Percentiles rank a stretch among this genome's conserved stretches.
phyloP scores from a whole-genome alignment of 2,329 filamentous ascomycete genomes.

The Oidium heveae region DNA sequence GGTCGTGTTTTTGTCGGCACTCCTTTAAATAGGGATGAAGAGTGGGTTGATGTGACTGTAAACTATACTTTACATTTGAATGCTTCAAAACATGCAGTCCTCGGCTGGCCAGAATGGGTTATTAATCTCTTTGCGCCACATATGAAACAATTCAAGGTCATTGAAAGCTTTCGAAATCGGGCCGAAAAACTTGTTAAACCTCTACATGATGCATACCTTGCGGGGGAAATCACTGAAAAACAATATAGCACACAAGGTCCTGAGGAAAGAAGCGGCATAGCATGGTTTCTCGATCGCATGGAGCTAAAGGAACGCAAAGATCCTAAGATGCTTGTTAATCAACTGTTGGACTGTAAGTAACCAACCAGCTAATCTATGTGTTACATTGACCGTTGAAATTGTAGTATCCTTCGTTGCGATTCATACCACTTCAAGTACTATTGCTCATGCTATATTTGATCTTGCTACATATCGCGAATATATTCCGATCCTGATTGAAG shows the following conservation, averaged over 20 bases:
- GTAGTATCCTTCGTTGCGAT: constrained; percentile 22
- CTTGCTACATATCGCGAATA: constrained; percentile 23
- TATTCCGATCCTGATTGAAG: not conserved
- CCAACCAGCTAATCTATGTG: too few species aligned
- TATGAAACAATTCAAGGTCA: not conserved
- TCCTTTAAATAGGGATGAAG: not conserved
- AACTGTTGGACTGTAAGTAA: not conserved
- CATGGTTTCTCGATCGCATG: not conserved
- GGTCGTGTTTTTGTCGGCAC: constrained; percentile 1
- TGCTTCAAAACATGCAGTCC: not conserved
- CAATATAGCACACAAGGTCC: not conserved
- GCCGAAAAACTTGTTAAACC: not conserved
- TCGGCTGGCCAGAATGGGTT: not conserved
- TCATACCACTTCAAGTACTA: constrained; percentile 21
- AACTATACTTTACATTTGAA: not conserved
- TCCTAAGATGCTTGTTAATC: not conserved
- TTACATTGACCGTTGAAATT: not conserved
- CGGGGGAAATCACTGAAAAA: not conserved
- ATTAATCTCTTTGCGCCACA: not conserved
- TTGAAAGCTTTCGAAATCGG: not conserved
- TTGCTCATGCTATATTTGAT: constrained; percentile 25
- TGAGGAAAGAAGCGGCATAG: not conserved
- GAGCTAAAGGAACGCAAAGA: not conserved
- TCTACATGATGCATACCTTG: not conserved
- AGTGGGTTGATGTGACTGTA: not conserved